Evolutionary conservation across 164 flowering plant species (phyloP).

Genomic region (Vitis vinifera): ASM3070453v1 NC_081807.1:7660501-7661000

Average conservation of each 20-base stretch:
- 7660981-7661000: constrained; percentile 35
- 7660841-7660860: constrained; percentile 46
- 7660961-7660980: constrained; percentile 50
- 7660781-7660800: constrained; percentile 37
- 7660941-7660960: constrained; percentile 67
- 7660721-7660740: too few relatives aligned
- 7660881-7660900: constrained; percentile 53
- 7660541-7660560: constrained; percentile 86
- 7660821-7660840: constrained; percentile 21
- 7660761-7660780: not conserved
- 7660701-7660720: too few relatives aligned
- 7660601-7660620: not conserved
- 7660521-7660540: constrained; percentile 56
- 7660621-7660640: not conserved
- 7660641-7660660: not conserved
- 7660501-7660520: not conserved
- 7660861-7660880: constrained; percentile 52
- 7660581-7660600: constrained; percentile 59
- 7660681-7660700: not conserved
- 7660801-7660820: constrained; percentile 30
- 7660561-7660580: constrained; percentile 54
- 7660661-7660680: not conserved
- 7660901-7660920: constrained; percentile 48
- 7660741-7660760: not conserved
- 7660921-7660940: constrained; percentile 48